Base-by-base conservation (phyloP, 768 basidiomycete genomes). In the Kwoniella bestiolae region DNA sequence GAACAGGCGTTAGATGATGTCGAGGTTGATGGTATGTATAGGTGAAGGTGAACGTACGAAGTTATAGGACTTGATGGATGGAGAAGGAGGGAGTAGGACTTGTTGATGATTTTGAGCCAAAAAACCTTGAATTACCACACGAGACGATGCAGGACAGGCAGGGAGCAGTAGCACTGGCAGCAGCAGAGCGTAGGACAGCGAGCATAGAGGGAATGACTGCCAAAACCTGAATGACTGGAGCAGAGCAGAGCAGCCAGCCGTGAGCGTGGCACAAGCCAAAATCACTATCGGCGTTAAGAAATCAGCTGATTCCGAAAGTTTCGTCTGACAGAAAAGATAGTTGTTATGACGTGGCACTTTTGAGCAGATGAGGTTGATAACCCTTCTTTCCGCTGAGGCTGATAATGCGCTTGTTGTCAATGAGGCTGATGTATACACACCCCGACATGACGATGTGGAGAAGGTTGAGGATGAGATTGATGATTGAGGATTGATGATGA, bases 41-140 rank as follows among this genome's bases (percentile, higher is more conserved):
- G 45, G 23, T 34, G 56, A n/a, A 21, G 28, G 31, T 50, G 45
- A 34, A 60, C 51, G 61, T 56, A 63, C 51, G 51, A 55, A 51
- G 45, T 66, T 38, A 46, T 50, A 44, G 25, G 31, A 38, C 59
- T 66, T 66, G 65, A 66, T 41, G 65, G 65, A 35, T 66, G 51
- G 31, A 56, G 58, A 47, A 60, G 44, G 41, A 60, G 38, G 18
- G 12, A 35, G 23, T 7, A 35, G 18, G 14, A 35, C 29, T 38
- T 28, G 46, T 52, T 23, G 50, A 52, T 29, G 32, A 35, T 61
- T 28, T 28, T 31, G 23, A 21, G 52, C n/a, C 8, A 23, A n/a
- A 26, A 25, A 32, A 34, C 32, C 52, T 34, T 45, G 38, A 31
- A 60, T 47, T 46, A 47, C 35, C 29, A 32, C 44, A 41, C 44